Percentiles rank a stretch among this genome's conserved stretches.
phyloP scores from a whole-genome alignment of 2,329 filamentous ascomycete genomes.

The Bipolaris gigantea region DNA sequence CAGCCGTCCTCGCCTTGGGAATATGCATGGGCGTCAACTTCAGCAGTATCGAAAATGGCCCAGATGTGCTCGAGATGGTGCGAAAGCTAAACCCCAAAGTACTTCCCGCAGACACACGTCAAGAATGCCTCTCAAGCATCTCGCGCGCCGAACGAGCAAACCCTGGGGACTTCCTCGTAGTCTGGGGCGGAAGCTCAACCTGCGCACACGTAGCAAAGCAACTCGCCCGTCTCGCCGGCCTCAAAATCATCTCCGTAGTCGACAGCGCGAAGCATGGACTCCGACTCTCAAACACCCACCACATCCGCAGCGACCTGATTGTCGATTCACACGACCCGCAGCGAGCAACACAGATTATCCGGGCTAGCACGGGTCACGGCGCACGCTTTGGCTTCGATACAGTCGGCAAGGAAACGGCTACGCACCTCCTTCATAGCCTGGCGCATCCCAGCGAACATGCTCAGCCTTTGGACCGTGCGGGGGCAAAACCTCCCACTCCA shows the following conservation, averaged over 20 bases:
- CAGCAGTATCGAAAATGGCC: slow-evolving; percentile 54
- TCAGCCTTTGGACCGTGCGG: slow-evolving; percentile 9
- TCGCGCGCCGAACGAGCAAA: slow-evolving; percentile 56
- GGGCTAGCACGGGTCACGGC: slow-evolving; percentile 58
- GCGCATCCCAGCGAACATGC: slow-evolving; percentile 17
- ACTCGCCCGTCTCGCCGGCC: slow-evolving; percentile 66
- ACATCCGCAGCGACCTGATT: slow-evolving; percentile 62
- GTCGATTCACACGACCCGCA: slow-evolving; percentile 68
- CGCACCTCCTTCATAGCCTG: slow-evolving; percentile 59
- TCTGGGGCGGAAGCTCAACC: slow-evolving; percentile 75
- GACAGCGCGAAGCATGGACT: slow-evolving; percentile 69
- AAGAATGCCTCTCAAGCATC: slow-evolving; percentile 65
- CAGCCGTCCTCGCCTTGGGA: slow-evolving; percentile 66
- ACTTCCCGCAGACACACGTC: slow-evolving; percentile 63
- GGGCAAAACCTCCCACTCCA: slow-evolving; percentile 24
- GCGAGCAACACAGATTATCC: slow-evolving; percentile 67
- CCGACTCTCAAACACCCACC: slow-evolving; percentile 41
- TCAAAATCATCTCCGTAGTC: slow-evolving; percentile 67
- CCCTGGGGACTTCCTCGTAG: slow-evolving; percentile 68
- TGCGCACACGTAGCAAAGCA: slow-evolving; percentile 69
- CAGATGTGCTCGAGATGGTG: slow-evolving; percentile 61
- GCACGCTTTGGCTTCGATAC: slow-evolving; percentile 72
- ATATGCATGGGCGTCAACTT: slow-evolving; percentile 73
- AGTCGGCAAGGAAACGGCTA: slow-evolving; percentile 65
- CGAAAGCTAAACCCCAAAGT: slow-evolving; percentile 49